Conservation (phyloP, 768 basidiomycete genomes). For the Boletus sp. region DNA sequence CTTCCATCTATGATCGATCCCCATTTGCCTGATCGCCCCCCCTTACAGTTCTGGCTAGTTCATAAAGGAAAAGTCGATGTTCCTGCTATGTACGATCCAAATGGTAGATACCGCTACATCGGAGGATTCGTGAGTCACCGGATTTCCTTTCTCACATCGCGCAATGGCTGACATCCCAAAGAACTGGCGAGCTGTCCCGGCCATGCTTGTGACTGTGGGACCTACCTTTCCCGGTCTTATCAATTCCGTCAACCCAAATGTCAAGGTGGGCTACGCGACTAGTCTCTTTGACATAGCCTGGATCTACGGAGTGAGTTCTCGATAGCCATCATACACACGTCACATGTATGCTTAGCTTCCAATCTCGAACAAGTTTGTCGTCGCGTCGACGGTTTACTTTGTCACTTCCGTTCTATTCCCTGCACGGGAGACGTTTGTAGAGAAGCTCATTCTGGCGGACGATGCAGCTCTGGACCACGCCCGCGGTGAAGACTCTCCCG, state of each 20-base stretch:
- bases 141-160: neutral
- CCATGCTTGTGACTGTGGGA: conserved; percentile 65
- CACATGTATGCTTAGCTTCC: neutral
- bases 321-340: neutral
- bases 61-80: conserved; percentile 74
- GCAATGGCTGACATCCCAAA: conserved; percentile 24
- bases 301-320: conserved; percentile 63
- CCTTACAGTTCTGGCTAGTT: conserved; percentile 69
- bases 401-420: conserved; percentile 25
- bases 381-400: conserved; percentile 27
- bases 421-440: conserved; percentile 27
- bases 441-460: conserved; percentile 24
- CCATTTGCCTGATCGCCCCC: neutral
- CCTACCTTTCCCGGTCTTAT: conserved; percentile 79
- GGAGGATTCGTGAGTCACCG: conserved; percentile 61
- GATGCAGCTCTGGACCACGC: neutral
- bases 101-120: conserved; percentile 76
- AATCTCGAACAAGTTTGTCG: conserved; percentile 18
- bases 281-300: conserved; percentile 71
- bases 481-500: neutral
- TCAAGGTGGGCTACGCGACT: conserved; percentile 57
- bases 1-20: conserved; percentile 3
- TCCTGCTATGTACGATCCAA: conserved; percentile 78
- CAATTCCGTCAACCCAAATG: conserved; percentile 63
- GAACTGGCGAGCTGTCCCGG: conserved; percentile 82